These are phyloP conservation scores for Dendrobium officinale DNA, from an alignment of 106 monocot species.

Conservation along the genomic window DNA sequence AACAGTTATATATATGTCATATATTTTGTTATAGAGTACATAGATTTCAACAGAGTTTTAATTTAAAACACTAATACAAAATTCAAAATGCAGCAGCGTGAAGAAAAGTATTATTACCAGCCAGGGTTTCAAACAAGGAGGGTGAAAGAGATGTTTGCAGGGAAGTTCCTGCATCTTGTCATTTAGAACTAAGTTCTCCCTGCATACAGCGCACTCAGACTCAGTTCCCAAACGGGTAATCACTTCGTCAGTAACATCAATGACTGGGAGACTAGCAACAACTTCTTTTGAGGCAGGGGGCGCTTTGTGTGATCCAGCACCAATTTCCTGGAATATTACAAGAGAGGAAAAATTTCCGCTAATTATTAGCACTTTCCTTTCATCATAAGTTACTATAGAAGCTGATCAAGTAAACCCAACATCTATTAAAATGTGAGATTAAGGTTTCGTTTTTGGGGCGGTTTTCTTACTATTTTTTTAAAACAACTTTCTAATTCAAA, in stretches of 20 bases:
- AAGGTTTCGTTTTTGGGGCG: no score
- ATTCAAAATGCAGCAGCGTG: no score
- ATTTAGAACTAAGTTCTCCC: conserved; percentile 64
- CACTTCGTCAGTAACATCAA: conserved; percentile 66
- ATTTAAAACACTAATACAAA: no score
- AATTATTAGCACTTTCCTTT: no score
- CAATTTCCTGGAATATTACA: conserved; percentile 45
- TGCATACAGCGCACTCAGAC: conserved; percentile 87
- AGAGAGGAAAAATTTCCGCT: neutral
- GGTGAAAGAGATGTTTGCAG: conserved; percentile 97
- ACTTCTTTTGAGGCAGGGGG: conserved; percentile 97
- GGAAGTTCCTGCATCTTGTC: conserved; percentile 98
- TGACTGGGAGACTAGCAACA: conserved; percentile 74
- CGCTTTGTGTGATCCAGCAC: conserved; percentile 48
- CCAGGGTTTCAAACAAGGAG: conserved; percentile 93
- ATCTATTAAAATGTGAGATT: no score
- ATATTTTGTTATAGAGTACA: no score
- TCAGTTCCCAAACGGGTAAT: conserved; percentile 64
- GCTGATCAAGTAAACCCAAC: no score
- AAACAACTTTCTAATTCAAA: no score
- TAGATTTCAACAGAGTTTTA: no score
- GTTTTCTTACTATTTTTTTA: no score
- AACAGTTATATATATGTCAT: no score
- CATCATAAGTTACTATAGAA: no score
- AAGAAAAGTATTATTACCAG: conserved; percentile 45